Conservation (phyloP, 208 protist genomes). For the Willaertia magna region DNA sequence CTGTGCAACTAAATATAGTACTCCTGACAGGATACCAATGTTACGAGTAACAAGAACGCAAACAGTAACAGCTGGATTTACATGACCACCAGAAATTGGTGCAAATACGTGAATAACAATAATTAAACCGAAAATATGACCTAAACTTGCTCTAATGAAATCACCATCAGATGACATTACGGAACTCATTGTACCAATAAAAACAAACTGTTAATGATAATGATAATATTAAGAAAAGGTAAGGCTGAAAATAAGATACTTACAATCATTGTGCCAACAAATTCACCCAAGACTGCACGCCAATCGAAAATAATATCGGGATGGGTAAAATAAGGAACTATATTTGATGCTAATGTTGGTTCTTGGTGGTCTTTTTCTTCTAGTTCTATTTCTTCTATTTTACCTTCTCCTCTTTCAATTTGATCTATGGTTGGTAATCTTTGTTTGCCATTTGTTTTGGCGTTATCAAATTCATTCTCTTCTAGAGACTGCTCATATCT, state of each 20-base stretch:
- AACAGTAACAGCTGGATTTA: constrained; percentile 10
- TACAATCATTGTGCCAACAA: neutral
- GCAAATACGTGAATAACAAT: neutral
- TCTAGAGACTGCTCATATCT: neutral
- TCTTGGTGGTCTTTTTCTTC: neutral
- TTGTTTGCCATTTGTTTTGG: neutral
- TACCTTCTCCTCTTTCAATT: neutral
- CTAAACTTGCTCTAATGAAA: neutral
- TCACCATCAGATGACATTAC: neutral
- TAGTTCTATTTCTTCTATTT: neutral
- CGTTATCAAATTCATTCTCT: neutral
- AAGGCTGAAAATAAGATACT: neutral
- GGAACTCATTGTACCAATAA: neutral
- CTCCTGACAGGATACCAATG: neutral
- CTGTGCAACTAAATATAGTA: constrained; percentile 4
- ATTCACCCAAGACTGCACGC: neutral
- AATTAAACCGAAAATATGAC: neutral
- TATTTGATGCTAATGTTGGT: neutral
- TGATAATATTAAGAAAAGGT: too few relatives aligned
- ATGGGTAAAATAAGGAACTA: neutral
- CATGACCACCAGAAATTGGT: constrained; percentile 5
- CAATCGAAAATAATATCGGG: neutral
- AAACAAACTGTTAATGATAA: neutral
- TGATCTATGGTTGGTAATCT: neutral
- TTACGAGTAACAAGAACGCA: neutral